phyloP scores from a whole-genome alignment of 73 alveolate genomes.

The Urostyla sp. region DNA sequence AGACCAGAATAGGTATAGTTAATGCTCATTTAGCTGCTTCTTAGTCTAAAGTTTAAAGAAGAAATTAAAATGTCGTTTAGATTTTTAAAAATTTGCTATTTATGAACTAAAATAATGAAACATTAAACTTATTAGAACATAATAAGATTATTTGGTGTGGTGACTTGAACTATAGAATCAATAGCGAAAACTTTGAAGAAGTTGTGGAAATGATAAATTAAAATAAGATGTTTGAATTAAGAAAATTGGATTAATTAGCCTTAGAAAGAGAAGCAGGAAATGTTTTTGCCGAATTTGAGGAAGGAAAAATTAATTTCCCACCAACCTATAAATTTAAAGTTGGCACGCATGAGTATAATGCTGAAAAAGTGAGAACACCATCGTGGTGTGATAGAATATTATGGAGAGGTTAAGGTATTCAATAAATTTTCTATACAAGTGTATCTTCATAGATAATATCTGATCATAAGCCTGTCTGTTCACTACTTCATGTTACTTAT shows the following conservation, averaged over 20 bases:
- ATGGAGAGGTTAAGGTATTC: slow-evolving; percentile 67
- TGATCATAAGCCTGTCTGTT: slow-evolving; percentile 90
- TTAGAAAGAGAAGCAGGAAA: slow-evolving; percentile 67
- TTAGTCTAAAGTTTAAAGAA: slow-evolving; percentile 26
- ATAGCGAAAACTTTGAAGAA: slow-evolving; percentile 30
- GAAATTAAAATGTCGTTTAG: slow-evolving; percentile 28
- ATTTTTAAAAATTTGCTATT: slow-evolving; percentile 39
- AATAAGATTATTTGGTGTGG: slow-evolving; percentile 68
- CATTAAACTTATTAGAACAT: slow-evolving; percentile 54
- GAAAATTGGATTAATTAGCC: slow-evolving; percentile 75
- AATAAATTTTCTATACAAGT: slow-evolving; percentile 74
- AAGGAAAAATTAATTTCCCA: slow-evolving; percentile 84
- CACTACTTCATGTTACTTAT: slow-evolving; percentile 19
- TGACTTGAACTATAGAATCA: slow-evolving; percentile 67
- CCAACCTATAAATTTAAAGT: slow-evolving; percentile 86
- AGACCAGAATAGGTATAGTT: slow-evolving; percentile 28
- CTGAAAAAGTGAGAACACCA: slow-evolving; percentile 78
- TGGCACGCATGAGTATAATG: slow-evolving; percentile 71
- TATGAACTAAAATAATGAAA: slow-evolving; percentile 4
- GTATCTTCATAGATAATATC: slow-evolving; percentile 65
- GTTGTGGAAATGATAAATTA: slow-evolving; percentile 49
- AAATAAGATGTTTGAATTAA: slow-evolving; percentile 53
- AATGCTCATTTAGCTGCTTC: slow-evolving; percentile 66
- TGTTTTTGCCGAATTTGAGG: slow-evolving; percentile 69
- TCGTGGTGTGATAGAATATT: slow-evolving; percentile 93